Base-by-base conservation (phyloP, 2,329 filamentous ascomycete species). In the Penicillium oxalicum region DNA sequence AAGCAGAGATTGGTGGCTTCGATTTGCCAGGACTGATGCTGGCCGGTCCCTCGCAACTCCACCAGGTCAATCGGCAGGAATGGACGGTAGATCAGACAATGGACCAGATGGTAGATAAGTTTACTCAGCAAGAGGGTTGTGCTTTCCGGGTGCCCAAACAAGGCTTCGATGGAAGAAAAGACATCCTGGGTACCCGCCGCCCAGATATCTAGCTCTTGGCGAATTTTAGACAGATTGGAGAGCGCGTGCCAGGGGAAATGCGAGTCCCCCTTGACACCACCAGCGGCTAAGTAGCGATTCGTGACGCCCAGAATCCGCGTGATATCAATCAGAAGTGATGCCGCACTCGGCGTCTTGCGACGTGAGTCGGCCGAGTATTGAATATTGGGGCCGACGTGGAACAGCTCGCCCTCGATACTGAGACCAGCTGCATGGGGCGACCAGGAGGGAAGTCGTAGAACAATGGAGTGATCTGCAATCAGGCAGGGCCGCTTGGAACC, bases 11-110 rank as follows among this genome's bases (percentile, higher is more conserved):
- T 91, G 0, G 88, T 94, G 0, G 89, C 88, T 64, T 94, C 88
- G 41, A 94, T 91, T 64, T 94, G 89, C 89, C 89, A 95, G 27
- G 87, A 91, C 64, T 94, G 88, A 57, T 94, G 87, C 61, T 94
- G 88, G 1, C 87, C 87, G 0, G 81, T 85, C 11, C 87, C 86
- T 9, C 87, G 81, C 5, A 95, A 78, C 65, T 94, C 89, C 25
- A 85, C 81, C 3, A 94, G 75, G 65, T 94, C 87, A 53, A 95
- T 86, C 0, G 89, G 89, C 5, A 95, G 74, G 67, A 95, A 95
- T 0, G 88, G 88, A 12, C 89, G 81, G 63, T 94, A 95, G 38
- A 94, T 84, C 43, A 95, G 75, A 61, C 88, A 94, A 68, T 94
- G 87, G 39, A 93, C 84, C 11, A 93, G 76, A 62, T 95, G 89